Evolutionary conservation across 768 basidiomycete species (phyloP).

Genomic region (Strobilomyces dryophilus): DNA sequence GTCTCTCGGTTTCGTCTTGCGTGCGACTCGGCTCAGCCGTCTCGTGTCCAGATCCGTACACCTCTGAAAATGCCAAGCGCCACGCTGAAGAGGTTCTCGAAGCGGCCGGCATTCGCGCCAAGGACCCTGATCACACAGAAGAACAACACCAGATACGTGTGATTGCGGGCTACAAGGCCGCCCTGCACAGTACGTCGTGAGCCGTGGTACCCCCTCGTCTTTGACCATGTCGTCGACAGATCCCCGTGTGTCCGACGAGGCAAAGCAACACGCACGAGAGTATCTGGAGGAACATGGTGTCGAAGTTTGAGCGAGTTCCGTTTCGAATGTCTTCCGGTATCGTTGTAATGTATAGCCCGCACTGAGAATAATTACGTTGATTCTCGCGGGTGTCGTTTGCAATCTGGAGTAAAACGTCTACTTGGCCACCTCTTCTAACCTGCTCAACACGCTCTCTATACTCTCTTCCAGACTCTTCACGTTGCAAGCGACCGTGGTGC

Average conservation of each 20-base stretch:
- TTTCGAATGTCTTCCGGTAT: neutral
- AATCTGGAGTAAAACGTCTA: neutral
- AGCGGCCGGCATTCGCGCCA: slow-evolving; percentile 38
- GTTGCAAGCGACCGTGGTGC: slow-evolving; percentile 66
- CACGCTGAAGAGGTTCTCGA: slow-evolving; percentile 53
- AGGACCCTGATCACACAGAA: slow-evolving; percentile 26
- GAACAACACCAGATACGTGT: slow-evolving; percentile 45
- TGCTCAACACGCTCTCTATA: slow-evolving; percentile 43
- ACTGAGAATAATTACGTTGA: neutral
- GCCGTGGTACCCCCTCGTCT: too few relatives aligned
- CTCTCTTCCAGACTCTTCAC: slow-evolving; percentile 64
- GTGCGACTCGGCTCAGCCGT: neutral
- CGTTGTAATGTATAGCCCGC: neutral
- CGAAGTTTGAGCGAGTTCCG: slow-evolving; percentile 1
- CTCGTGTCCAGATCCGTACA: slow-evolving; percentile 32
- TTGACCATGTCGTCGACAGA: slow-evolving; percentile 28
- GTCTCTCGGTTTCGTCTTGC: neutral
- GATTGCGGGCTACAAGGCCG: slow-evolving; percentile 54
- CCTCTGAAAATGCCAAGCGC: slow-evolving; percentile 46
- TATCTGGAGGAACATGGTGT: slow-evolving; percentile 33
- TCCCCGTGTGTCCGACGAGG: slow-evolving; percentile 43
- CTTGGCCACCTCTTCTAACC: slow-evolving; percentile 37
- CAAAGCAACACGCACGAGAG: slow-evolving; percentile 46
- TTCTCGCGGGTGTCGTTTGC: slow-evolving; percentile 1
- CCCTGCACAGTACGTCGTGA: slow-evolving; percentile 40